Evolutionary conservation across 176 grass and related monocot species (phyloP).

Genomic region (Triticum turgidum): DNA sequence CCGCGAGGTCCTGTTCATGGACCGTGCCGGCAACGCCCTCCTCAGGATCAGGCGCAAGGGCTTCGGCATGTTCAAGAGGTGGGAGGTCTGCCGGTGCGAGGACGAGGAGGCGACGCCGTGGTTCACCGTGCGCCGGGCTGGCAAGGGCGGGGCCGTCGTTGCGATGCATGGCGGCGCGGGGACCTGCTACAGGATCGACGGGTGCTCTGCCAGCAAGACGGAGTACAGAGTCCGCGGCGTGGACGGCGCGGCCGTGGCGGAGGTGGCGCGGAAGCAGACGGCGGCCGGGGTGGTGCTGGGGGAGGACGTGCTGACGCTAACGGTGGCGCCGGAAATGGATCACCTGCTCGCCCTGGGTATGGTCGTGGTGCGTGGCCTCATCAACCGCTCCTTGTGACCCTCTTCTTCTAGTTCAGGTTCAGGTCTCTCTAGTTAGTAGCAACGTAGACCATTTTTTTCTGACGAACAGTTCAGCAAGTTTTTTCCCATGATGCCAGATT

Average conservation of each 20-base stretch:
- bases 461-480: background rate
- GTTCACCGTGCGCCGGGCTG: conserved; percentile 36
- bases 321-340: conserved; percentile 50
- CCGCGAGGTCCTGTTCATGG: conserved; percentile 59
- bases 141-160: background rate
- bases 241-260: conserved; percentile 14
- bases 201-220: conserved; percentile 30
- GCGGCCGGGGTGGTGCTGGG: conserved; percentile 42
- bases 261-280: conserved; percentile 48
- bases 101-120: conserved; percentile 31
- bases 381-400: conserved; percentile 32
- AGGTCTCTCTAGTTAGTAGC: background rate
- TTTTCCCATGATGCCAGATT: background rate
- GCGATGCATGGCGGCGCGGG: conserved; percentile 21
- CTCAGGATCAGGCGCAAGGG: conserved; percentile 52
- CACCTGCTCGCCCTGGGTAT: conserved; percentile 60
- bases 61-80: conserved; percentile 28
- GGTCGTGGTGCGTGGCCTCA: conserved; percentile 65
- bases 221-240: conserved; percentile 31
- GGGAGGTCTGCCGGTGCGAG: conserved; percentile 2
- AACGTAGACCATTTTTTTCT: background rate
- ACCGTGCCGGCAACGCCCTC: conserved; percentile 42
- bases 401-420: background rate
- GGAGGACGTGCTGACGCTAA: conserved; percentile 61
- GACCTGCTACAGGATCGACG: conserved; percentile 28